These are phyloP conservation scores for Nakazawaea sp. DNA, from an alignment of 805 yeast genomes.

Conservation along the genomic window DNA sequence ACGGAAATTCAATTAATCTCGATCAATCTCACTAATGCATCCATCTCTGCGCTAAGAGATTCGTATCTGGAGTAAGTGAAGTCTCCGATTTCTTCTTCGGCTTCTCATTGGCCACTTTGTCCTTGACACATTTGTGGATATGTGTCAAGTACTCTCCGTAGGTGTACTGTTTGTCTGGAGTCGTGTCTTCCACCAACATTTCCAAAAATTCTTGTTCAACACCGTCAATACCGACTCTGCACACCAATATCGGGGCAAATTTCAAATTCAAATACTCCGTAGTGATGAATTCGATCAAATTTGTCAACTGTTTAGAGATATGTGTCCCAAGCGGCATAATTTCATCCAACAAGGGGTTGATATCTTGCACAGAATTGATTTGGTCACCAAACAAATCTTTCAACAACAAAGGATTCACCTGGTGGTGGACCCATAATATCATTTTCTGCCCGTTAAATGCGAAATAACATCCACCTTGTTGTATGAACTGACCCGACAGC, in stretches of 20 bases:
- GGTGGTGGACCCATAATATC: slow-evolving; percentile 61
- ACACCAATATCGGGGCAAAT: slow-evolving; percentile 46
- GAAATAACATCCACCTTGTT: slow-evolving; percentile 72
- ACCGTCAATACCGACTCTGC: slow-evolving; percentile 61
- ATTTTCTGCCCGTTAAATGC: slow-evolving; percentile 61
- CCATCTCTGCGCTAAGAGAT: slow-evolving; percentile 5
- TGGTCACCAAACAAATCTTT: slow-evolving; percentile 66
- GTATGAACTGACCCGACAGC: slow-evolving; percentile 32
- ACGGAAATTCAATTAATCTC: neutral
- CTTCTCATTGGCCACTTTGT: slow-evolving; percentile 39
- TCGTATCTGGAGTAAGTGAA: neutral
- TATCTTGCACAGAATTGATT: slow-evolving; percentile 35
- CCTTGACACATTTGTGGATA: slow-evolving; percentile 59
- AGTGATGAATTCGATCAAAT: slow-evolving; percentile 51
- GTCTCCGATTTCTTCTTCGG: slow-evolving; percentile 3
- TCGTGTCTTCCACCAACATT: slow-evolving; percentile 68
- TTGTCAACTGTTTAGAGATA: slow-evolving; percentile 61
- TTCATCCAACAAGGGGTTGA: slow-evolving; percentile 45
- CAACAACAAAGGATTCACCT: slow-evolving; percentile 59
- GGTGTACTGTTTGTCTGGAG: slow-evolving; percentile 43
- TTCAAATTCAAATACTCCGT: slow-evolving; percentile 28
- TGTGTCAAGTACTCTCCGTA: slow-evolving; percentile 62
- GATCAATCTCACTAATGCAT: slow-evolving; percentile 2
- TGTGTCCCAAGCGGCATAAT: slow-evolving; percentile 68
- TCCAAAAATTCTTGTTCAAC: slow-evolving; percentile 50